phyloP scores from a whole-genome alignment of 257 asterid species.

The Nemophila menziesii region DNA sequence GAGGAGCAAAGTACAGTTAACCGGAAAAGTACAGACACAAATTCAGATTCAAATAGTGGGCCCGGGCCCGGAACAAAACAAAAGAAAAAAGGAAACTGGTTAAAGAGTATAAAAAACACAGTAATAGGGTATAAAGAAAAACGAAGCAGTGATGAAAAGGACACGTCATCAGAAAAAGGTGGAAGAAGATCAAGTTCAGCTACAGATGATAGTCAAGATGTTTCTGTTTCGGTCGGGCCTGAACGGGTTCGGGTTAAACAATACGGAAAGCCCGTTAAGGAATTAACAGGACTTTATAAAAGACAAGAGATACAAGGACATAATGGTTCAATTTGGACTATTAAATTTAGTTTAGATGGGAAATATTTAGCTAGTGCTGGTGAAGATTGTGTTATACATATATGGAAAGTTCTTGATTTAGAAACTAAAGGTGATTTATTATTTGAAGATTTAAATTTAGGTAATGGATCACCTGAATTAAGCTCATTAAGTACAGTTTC shows the following conservation, averaged over 20 bases:
- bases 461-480: constrained; percentile 82
- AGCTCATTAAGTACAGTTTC: no score
- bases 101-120: constrained; percentile 70
- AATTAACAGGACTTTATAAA: constrained; percentile 72
- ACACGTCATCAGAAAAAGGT: constrained; percentile 90
- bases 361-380: constrained; percentile 98
- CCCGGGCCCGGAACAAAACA: constrained; percentile 50
- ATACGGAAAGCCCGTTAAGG: constrained; percentile 83
- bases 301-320: constrained; percentile 93
- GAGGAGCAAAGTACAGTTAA: constrained; percentile 74
- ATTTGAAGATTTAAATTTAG: constrained; percentile 69
- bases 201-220: constrained; percentile 94
- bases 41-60: constrained; percentile 37
- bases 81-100: constrained; percentile 73
- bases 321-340: constrained; percentile 91
- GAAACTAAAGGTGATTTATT: constrained; percentile 79
- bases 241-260: constrained; percentile 77
- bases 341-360: constrained; percentile 92
- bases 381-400: constrained; percentile 90
- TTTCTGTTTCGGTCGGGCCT: constrained; percentile 73
- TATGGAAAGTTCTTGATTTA: constrained; percentile 78
- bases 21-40: constrained; percentile 37
- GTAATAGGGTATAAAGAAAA: constrained; percentile 63
- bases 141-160: constrained; percentile 88
- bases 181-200: constrained; percentile 98